Conservation (phyloP, 2,329 filamentous ascomycete genomes). For the Chaetoscypha palmicola region DNA sequence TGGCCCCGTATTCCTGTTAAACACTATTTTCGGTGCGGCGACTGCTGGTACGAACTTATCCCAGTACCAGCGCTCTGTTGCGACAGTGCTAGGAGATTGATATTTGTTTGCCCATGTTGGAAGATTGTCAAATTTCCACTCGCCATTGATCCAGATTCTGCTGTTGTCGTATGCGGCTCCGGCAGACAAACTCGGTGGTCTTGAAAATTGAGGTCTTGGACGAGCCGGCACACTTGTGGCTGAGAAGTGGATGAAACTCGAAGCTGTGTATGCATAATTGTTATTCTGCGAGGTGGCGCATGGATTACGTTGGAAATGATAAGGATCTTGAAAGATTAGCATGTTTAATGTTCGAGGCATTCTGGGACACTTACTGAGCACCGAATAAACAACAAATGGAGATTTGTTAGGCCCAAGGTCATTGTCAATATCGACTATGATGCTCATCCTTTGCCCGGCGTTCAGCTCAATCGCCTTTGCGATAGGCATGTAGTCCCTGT, state of each 20-base stretch:
- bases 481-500: neutral
- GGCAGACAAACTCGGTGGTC: neutral
- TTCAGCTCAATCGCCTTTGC: constrained; percentile 2
- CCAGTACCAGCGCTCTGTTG: neutral
- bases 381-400: neutral
- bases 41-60: neutral
- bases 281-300: neutral
- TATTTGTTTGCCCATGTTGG: neutral
- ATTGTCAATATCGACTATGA: neutral
- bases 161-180: neutral
- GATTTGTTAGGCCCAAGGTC: neutral
- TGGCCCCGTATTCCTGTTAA: no score
- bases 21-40: neutral
- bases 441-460: constrained; percentile 1
- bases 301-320: neutral
- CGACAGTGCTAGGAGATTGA: neutral
- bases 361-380: neutral
- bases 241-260: neutral
- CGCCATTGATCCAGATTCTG: neutral
- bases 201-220: neutral
- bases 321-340: neutral
- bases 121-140: neutral
- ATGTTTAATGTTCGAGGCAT: neutral
- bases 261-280: neutral
- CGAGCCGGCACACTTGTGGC: neutral